Base-by-base conservation (phyloP, 768 basidiomycete genomes). In the Xerocomus brunneocitrinus region DNA sequence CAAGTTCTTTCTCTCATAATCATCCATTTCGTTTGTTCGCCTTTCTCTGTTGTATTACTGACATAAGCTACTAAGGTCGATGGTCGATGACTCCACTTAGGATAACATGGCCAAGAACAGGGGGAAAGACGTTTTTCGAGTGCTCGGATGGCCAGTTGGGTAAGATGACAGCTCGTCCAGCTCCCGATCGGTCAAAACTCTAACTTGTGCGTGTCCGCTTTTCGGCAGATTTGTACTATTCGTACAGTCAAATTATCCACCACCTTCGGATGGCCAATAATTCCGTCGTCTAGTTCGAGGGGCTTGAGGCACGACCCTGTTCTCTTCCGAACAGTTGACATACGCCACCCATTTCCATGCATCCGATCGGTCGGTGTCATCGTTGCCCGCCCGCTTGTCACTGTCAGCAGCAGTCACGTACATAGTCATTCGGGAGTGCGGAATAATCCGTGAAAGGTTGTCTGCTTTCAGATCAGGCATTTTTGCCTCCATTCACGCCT, bases 331-430 rank as follows among this genome's bases (percentile, higher is more conserved):
- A 43, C 42, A 40, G 24, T 40, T 40, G 39, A 22, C 39, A 40
- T 24, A 2, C 40, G 40, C 24, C 40, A 67, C 89, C 19, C 87
- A 89, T 25, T 22, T 25, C 7, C 27, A 28, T 30, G 14, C 28
- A 43, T 43, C 27, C 42, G n/a, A 43, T 43, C 28, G 28, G 44
- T 31, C 28, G 10, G 42, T 28, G 42, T 31, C 16, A 19, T 44
- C 25, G 12, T 27, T 8, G 27, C 40, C 40, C 9, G 1, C 24
- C 19, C 9, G 22, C 22, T 24, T 41, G 40, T 24, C 24, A 41
- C 16, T 41, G n/a, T 35, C 34, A n/a, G 19, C 19, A 1, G 19
- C 19, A 19, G 19, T 19, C 19, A 19, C 19, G 19, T 19, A n/a
- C n/a, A n/a, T n/a, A 19, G 19, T 19, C 19, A 19, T 10, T 38